Conservation (phyloP, 73 alveolate species). For the Paramecium bursaria region DNA sequence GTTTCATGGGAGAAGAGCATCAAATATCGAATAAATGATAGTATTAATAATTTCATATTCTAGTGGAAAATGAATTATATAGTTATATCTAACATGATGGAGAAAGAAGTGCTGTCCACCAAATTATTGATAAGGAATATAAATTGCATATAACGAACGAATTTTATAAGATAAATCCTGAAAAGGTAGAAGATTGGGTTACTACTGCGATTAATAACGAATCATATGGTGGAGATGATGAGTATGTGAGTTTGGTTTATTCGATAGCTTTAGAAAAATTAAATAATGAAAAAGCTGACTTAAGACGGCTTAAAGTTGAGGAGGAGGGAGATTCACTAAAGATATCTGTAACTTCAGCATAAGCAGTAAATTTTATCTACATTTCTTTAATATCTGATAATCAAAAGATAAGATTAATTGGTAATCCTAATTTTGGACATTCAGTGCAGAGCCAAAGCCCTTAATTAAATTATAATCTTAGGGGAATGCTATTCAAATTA, state of each 20-base stretch:
- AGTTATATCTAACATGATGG: conserved; percentile 58
- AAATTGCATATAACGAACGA: conserved; percentile 48
- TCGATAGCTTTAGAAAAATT: conserved; percentile 40
- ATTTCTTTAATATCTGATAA: conserved; percentile 12
- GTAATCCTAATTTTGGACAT: conserved; percentile 9
- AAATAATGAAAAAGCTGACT: conserved; percentile 26
- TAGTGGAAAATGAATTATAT: conserved; percentile 13
- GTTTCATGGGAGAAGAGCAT: conserved; percentile 50
- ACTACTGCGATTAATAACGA: conserved; percentile 20
- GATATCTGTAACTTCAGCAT: conserved; percentile 18
- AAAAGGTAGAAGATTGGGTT: conserved; percentile 52
- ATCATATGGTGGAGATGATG: conserved; percentile 21
- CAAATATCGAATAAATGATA: conserved; percentile 36
- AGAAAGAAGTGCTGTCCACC: conserved; percentile 41
- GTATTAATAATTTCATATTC: conserved; percentile 13
- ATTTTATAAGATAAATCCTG: conserved; percentile 52
- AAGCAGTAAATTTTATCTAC: conserved; percentile 28
- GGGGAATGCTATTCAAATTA: neutral
- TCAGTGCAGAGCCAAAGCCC: conserved; percentile 11
- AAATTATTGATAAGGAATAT: conserved; percentile 50
- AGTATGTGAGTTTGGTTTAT: conserved; percentile 27
- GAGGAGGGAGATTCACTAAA: conserved; percentile 45
- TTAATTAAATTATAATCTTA: conserved; percentile 24
- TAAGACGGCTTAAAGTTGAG: conserved; percentile 21
- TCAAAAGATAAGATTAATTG: neutral